A percentile compares a stretch with the other conserved stretches of the same genome.
phyloP scores from a whole-genome alignment of 257 asterid species.

The Fraxinus quadrangulata region DNA sequence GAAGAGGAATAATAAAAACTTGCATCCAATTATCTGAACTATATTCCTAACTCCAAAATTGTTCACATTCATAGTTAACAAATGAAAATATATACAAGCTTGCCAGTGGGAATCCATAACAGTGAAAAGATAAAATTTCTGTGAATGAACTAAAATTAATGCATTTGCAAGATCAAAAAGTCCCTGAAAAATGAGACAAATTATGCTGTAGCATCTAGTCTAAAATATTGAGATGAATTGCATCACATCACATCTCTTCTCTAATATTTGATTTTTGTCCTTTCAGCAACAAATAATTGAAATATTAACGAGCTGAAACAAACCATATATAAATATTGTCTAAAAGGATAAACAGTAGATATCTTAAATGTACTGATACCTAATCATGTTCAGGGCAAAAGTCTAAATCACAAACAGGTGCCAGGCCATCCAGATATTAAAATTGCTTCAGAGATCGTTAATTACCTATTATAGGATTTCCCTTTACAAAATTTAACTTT shows the following conservation, averaged over 20 bases:
- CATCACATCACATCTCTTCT: not conserved
- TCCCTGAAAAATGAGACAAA: not conserved
- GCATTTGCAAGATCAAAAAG: not conserved
- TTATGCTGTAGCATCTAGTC: not conserved
- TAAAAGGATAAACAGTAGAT: not conserved
- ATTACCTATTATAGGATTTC: conserved; percentile 84
- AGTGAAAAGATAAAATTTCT: not conserved
- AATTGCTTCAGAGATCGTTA: not conserved
- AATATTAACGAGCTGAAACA: not conserved
- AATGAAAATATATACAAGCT: not conserved
- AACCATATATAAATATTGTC: not conserved
- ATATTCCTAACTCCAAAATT: not conserved
- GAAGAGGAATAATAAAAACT: conserved; percentile 12
- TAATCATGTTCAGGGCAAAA: not conserved
- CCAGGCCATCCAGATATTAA: conserved; percentile 4
- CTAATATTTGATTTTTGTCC: not conserved
- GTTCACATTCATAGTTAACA: not conserved
- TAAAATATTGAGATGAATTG: not conserved
- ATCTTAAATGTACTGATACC: not conserved
- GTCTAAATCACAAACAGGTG: not conserved
- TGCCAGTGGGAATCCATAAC: not conserved
- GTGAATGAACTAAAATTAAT: not conserved
- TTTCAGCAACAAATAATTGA: not conserved
- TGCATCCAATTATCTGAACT: not conserved
- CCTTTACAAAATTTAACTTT: conserved; percentile 94